Evolutionary conservation across 2,329 filamentous ascomycete species (phyloP).

Genomic region (Pseudogymnoascus sp.): DNA sequence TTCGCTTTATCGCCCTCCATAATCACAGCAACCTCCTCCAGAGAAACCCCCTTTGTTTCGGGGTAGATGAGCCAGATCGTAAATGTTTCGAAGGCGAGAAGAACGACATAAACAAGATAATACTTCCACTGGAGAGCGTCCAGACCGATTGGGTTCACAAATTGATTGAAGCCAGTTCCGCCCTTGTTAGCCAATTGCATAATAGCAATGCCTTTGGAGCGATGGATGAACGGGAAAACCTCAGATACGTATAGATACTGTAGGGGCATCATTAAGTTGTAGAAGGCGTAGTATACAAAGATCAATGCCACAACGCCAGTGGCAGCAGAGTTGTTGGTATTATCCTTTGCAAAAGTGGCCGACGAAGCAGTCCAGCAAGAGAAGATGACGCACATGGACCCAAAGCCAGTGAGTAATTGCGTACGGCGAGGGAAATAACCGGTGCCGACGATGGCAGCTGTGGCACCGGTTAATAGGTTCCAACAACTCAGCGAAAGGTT

Average conservation of each 20-base stretch:
- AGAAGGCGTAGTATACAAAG: slow-evolving; percentile 6
- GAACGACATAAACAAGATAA: slow-evolving; percentile 30
- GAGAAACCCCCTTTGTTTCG: slow-evolving; percentile 10
- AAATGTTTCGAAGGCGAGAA: slow-evolving; percentile 23
- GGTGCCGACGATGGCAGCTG: neutral
- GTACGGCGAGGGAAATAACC: neutral
- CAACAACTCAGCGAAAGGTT: neutral
- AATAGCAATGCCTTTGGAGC: slow-evolving; percentile 12
- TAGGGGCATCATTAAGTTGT: slow-evolving; percentile 7
- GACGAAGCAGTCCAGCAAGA: neutral
- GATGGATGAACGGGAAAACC: slow-evolving; percentile 1
- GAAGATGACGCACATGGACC: neutral
- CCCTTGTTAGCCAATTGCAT: slow-evolving; percentile 16
- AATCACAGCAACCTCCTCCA: slow-evolving; percentile 11
- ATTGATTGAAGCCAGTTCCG: slow-evolving; percentile 29
- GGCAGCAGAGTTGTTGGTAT: neutral
- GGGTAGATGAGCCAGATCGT: slow-evolving; percentile 29
- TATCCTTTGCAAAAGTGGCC: slow-evolving; percentile 1
- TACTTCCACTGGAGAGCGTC: slow-evolving; percentile 30
- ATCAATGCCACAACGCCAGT: slow-evolving; percentile 1
- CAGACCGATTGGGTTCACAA: slow-evolving; percentile 34
- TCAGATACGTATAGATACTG: neutral
- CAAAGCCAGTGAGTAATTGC: neutral
- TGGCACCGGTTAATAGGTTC: neutral
- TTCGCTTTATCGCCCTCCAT: neutral